These are phyloP conservation scores for Cladochytrium replicatum DNA, from an alignment of 192 early-diverging fungal genomes.

Conservation along the genomic window DNA sequence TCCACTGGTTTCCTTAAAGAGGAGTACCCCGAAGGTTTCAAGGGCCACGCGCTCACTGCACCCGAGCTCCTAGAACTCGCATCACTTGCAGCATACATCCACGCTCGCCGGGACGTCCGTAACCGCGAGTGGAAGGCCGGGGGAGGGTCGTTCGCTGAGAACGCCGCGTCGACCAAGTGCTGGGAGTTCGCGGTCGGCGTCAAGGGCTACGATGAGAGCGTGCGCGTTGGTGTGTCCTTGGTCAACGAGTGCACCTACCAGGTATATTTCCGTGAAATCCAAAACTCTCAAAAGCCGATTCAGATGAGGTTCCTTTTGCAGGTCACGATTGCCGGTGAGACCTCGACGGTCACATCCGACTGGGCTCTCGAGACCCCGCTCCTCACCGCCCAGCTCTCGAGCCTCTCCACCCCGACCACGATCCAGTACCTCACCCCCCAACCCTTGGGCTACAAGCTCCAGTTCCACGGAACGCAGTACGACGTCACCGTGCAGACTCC, in stretches of 20 bases:
- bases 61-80: constrained; percentile 49
- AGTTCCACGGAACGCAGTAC: constrained; percentile 77
- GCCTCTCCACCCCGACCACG: constrained; percentile 34
- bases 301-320: too few species aligned
- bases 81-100: constrained; percentile 50
- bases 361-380: constrained; percentile 74
- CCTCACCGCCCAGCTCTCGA: constrained; percentile 36
- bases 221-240: too few species aligned
- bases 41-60: constrained; percentile 53
- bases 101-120: constrained; percentile 55
- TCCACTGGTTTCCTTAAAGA: constrained; percentile 80
- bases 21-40: constrained; percentile 86
- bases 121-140: constrained; percentile 47
- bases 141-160: too few species aligned
- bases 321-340: constrained; percentile 12
- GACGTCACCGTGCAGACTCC: constrained; percentile 53
- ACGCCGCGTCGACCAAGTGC: too few species aligned
- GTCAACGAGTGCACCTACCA: too few species aligned
- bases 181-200: too few species aligned
- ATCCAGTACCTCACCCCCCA: constrained; percentile 64
- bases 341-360: constrained; percentile 28
- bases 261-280: too few species aligned
- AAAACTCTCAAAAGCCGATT: too few species aligned
- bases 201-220: too few species aligned
- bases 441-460: constrained; percentile 69